Base-by-base conservation (phyloP, 257 asterid genomes). In the Solanum virginianum region DNA sequence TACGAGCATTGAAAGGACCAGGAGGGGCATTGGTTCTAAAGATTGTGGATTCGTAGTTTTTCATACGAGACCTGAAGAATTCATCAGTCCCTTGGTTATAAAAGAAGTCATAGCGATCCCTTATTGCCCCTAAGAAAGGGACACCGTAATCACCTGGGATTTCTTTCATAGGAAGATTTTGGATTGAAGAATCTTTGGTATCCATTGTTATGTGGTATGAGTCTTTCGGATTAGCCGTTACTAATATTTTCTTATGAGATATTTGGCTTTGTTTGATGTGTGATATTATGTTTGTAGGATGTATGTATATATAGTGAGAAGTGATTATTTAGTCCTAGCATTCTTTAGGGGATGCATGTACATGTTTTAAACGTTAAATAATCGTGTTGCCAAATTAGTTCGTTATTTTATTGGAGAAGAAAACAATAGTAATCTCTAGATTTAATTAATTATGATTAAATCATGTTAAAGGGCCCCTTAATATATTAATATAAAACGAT, bases 131-230 rank as follows among this genome's bases (percentile, higher is more conserved):
- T 1, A 92, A 57, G 22, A 92, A 87, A 0, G 93, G 93, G 1
- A 87, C 20, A 49, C 93, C 93, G 63, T 86, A 91, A 79, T 55
- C 85, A 43, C 95, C 92, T 0, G 93, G 93, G 20, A 91, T 91
- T 89, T 92, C 91, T 55, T 63, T 66, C n/a, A 92, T 22, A 1
- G 92, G 93, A 70, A 91, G 93, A 7, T 80, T 84, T 22, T 69
- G 17, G 20, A 11, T n/a, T 71, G 80, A 71, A 71, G 56, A 71
- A 0, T 43, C 80, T 5, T 20, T 71, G 18, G 80, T 11, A 41
- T 8, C 79, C n/a, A 69, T 69, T 69, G 26, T 69, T 36, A 66
- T 66, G 45, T 12, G 39, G 70, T 24, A 2, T 63, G 70, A 63
- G 17, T 24, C 41, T 63, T 63, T 63, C 41, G 12, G 32, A 20